Evolutionary conservation across 495 filamentous ascomycete genomes (phyloP).

Genomic region (Penicillium pulvis): DNA sequence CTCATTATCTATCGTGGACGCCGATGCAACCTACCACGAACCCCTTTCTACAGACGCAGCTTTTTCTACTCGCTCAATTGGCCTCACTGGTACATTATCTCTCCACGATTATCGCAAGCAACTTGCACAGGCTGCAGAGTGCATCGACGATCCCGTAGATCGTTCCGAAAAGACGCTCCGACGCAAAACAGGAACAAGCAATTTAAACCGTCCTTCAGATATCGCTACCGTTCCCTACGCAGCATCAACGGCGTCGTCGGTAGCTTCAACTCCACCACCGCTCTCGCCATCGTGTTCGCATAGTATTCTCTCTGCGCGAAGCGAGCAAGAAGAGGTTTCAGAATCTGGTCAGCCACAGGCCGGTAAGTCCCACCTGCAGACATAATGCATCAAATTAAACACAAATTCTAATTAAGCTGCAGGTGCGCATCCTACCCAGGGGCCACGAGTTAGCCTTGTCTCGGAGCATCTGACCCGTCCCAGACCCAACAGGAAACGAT

Average conservation of each 20-base stretch:
- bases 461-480: constrained; percentile 25
- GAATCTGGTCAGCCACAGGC: constrained; percentile 13
- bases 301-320: constrained; percentile 36
- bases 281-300: constrained; percentile 47
- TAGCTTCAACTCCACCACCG: constrained; percentile 44
- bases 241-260: constrained; percentile 33
- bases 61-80: constrained; percentile 26
- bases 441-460: constrained; percentile 29
- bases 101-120: constrained; percentile 40
- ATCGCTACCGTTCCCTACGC: constrained; percentile 25
- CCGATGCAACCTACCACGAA: constrained; percentile 23
- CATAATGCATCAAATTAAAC: constrained; percentile 3
- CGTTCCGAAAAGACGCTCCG: constrained; percentile 33
- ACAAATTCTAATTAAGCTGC: constrained; percentile 20
- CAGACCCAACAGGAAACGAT: constrained; percentile 33
- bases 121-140: constrained; percentile 32
- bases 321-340: constrained; percentile 36
- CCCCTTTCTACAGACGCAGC: constrained; percentile 25
- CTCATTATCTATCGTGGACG: constrained; percentile 21
- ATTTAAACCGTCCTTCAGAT: constrained; percentile 34
- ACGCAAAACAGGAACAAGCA: constrained; percentile 39
- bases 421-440: constrained; percentile 20
- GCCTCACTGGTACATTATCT: constrained; percentile 30
- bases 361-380: constrained; percentile 5
- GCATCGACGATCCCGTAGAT: constrained; percentile 29